Conservation (phyloP, 116 monocot species). For the Cymodocea nodosa region DNA sequence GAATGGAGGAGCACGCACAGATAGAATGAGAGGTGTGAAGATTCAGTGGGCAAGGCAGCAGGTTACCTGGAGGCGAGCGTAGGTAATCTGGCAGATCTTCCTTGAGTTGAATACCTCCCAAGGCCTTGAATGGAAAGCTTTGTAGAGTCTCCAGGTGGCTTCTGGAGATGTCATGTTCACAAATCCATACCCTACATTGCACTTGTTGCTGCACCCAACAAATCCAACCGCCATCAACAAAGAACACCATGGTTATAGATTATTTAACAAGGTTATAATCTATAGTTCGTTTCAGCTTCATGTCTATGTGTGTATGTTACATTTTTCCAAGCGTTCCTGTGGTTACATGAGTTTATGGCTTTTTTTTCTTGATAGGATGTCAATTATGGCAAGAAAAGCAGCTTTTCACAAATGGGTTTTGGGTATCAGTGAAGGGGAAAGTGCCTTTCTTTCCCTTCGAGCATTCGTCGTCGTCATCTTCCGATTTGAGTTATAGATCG, state of each 20-base stretch:
- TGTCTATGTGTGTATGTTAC: too few species aligned
- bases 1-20: too few species aligned
- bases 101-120: conserved; percentile 99
- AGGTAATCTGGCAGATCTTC: conserved; percentile 96
- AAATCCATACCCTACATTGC: conserved; percentile 44
- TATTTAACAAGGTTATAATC: too few species aligned
- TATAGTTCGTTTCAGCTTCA: too few species aligned
- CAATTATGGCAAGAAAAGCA: background rate
- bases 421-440: background rate
- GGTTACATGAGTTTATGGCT: too few species aligned
- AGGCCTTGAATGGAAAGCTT: conserved; percentile 22
- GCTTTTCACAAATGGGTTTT: background rate
- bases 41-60: background rate
- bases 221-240: too few species aligned
- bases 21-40: background rate
- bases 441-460: background rate
- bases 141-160: conserved; percentile 38
- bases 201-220: conserved; percentile 28
- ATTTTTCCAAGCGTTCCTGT: too few species aligned
- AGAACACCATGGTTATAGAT: too few species aligned
- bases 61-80: conserved; percentile 83
- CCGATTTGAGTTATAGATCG: background rate
- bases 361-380: too few species aligned
- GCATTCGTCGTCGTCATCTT: background rate
- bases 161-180: conserved; percentile 40